Evolutionary conservation across 2,329 filamentous ascomycete genomes (phyloP).

Genomic region (Fusarium coffeatum): DNA sequence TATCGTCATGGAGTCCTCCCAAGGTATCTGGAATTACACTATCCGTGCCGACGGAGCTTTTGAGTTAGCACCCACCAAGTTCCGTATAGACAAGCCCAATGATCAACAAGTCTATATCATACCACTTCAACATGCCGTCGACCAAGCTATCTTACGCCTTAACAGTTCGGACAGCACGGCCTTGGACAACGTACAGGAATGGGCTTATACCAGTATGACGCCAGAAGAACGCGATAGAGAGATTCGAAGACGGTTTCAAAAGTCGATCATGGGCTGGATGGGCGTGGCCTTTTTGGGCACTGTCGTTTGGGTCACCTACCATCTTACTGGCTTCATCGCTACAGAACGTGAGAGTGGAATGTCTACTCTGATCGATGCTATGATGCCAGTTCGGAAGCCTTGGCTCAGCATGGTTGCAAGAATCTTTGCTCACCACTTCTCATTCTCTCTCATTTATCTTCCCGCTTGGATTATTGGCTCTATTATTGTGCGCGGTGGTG

Average conservation of each 20-base stretch:
- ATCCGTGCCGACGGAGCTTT: conserved; percentile 80
- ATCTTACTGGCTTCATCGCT: conserved; percentile 86
- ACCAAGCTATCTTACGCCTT: conserved; percentile 73
- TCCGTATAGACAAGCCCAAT: conserved; percentile 75
- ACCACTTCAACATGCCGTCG: conserved; percentile 83
- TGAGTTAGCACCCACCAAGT: conserved; percentile 63
- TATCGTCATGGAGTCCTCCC: conserved; percentile 80
- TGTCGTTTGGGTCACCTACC: conserved; percentile 85
- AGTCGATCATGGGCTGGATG: conserved; percentile 77
- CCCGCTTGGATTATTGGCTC: conserved; percentile 86
- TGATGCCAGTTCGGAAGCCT: conserved; percentile 80
- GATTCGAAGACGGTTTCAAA: conserved; percentile 77
- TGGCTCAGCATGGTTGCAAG: conserved; percentile 84
- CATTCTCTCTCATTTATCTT: conserved; percentile 82
- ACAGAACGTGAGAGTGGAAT: conserved; percentile 88
- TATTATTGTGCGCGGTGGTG: conserved; percentile 69
- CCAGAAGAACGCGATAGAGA: conserved; percentile 72
- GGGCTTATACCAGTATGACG: conserved; percentile 80
- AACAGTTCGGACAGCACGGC: conserved; percentile 56
- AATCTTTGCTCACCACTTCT: conserved; percentile 81
- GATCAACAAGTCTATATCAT: conserved; percentile 81
- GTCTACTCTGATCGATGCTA: conserved; percentile 88
- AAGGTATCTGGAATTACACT: conserved; percentile 85
- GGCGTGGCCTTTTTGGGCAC: conserved; percentile 83
- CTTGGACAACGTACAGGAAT: conserved; percentile 66